Evolutionary conservation across 164 flowering plant species (phyloP).

Genomic region (Umbilicus rupestris): DNA sequence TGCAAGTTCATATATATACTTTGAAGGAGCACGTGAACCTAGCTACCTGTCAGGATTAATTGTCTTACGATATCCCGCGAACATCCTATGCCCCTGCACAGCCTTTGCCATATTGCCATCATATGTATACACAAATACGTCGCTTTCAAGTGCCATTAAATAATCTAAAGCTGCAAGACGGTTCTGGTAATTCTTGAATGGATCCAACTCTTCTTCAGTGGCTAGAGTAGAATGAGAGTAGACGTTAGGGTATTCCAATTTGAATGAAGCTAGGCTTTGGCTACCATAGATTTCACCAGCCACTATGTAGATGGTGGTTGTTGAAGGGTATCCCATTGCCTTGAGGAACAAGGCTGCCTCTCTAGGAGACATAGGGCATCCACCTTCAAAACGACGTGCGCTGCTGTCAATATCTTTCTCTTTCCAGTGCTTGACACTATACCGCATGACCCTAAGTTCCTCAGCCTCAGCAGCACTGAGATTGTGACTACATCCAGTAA

Average conservation of each 20-base stretch:
- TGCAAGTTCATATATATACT: neutral
- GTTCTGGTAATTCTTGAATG: constrained; percentile 21
- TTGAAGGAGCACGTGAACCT: neutral
- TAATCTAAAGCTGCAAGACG: constrained; percentile 51
- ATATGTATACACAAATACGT: constrained; percentile 36
- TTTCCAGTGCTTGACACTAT: constrained; percentile 31
- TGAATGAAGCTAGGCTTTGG: constrained; percentile 21
- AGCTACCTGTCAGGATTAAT: constrained; percentile 45
- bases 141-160: constrained; percentile 32
- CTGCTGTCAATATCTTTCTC: constrained; percentile 27
- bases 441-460: constrained; percentile 28
- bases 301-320: constrained; percentile 37
- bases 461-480: constrained; percentile 24
- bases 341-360: constrained; percentile 38
- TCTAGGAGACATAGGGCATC: constrained; percentile 47
- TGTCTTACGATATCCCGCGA: constrained; percentile 32
- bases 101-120: constrained; percentile 56
- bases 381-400: constrained; percentile 20
- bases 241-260: constrained; percentile 28
- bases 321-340: constrained; percentile 35
- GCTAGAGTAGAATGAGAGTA: constrained; percentile 28
- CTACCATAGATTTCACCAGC: constrained; percentile 44
- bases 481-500: constrained; percentile 47
- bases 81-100: constrained; percentile 32
- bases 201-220: constrained; percentile 29